phyloP scores from a whole-genome alignment of 495 filamentous ascomycete genomes.

The Penicillium daleae region DNA sequence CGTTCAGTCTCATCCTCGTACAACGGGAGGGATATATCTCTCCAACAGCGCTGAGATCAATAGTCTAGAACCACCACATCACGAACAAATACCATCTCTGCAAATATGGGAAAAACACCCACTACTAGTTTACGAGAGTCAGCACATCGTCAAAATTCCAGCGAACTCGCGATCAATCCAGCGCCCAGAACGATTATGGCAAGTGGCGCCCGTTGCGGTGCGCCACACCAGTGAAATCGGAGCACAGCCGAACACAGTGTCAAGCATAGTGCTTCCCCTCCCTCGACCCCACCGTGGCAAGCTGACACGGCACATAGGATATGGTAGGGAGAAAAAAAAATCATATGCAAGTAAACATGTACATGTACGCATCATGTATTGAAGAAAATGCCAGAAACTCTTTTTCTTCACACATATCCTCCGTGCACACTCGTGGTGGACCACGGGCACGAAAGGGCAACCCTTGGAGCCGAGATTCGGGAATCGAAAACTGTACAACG shows the following conservation, averaged over 20 bases:
- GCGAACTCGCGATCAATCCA: slow-evolving; percentile 16
- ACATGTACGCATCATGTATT: background rate
- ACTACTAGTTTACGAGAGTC: background rate
- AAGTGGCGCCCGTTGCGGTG: slow-evolving; percentile 22
- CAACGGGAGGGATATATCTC: background rate
- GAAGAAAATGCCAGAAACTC: background rate
- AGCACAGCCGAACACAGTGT: slow-evolving; percentile 23
- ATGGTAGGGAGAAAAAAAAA: background rate
- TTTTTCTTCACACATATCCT: background rate
- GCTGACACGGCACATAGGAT: slow-evolving; percentile 31
- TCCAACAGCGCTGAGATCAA: background rate
- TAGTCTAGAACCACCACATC: background rate
- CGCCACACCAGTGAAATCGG: slow-evolving; percentile 34
- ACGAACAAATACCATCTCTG: background rate
- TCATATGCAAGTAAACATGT: background rate
- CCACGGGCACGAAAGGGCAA: slow-evolving; percentile 5
- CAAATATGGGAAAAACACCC: background rate
- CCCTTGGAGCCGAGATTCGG: slow-evolving; percentile 13
- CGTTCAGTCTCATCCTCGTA: background rate
- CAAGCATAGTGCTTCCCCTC: slow-evolving; percentile 5
- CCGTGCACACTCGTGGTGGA: background rate
- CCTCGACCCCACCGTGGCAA: slow-evolving; percentile 10
- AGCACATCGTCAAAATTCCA: background rate
- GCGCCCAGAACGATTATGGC: slow-evolving; percentile 9
- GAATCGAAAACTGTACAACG: slow-evolving; percentile 11